A percentile compares a stretch with the other conserved stretches of the same genome.
These are phyloP conservation scores for Boletus albobrunnescens DNA, from an alignment of 1,284 basidiomycete genomes.

Conservation along the genomic window DNA sequence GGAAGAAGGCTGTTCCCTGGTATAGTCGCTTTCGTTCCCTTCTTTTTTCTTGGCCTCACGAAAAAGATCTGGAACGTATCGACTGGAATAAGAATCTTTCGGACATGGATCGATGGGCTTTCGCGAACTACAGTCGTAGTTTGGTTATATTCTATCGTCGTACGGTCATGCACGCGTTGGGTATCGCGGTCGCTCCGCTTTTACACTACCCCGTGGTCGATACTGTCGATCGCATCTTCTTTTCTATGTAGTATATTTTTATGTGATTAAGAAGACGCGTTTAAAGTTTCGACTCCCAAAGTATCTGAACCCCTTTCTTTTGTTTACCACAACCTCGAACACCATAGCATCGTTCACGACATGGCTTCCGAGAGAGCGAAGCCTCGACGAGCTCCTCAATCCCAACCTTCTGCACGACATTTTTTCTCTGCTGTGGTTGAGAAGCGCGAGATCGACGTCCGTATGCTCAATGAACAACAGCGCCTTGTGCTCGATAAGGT, in stretches of 20 bases:
- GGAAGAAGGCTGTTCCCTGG: constrained; percentile 9
- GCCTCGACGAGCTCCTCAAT: too few species aligned
- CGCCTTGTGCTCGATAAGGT: too few species aligned
- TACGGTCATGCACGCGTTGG: background rate
- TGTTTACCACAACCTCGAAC: too few species aligned
- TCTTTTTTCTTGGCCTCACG: constrained; percentile 1
- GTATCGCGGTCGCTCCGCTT: background rate
- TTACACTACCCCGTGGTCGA: background rate
- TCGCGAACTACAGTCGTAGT: background rate
- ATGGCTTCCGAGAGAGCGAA: too few species aligned
- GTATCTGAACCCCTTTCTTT: too few species aligned
- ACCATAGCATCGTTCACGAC: too few species aligned
- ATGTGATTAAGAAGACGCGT: too few species aligned
- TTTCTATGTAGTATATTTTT: background rate
- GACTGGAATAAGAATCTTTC: constrained; percentile 3
- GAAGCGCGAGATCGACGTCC: too few species aligned
- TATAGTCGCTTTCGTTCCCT: background rate
- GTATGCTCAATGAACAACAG: too few species aligned
- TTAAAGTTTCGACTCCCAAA: too few species aligned
- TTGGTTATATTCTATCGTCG: constrained; percentile 4
- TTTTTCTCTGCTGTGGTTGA: too few species aligned
- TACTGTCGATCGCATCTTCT: background rate
- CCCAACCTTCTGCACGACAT: too few species aligned
- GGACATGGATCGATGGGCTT: background rate
- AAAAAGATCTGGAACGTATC: background rate